Evolutionary conservation across 169 alveolate species (phyloP).

Genomic region (Cryptosporidium sp.): DNA sequence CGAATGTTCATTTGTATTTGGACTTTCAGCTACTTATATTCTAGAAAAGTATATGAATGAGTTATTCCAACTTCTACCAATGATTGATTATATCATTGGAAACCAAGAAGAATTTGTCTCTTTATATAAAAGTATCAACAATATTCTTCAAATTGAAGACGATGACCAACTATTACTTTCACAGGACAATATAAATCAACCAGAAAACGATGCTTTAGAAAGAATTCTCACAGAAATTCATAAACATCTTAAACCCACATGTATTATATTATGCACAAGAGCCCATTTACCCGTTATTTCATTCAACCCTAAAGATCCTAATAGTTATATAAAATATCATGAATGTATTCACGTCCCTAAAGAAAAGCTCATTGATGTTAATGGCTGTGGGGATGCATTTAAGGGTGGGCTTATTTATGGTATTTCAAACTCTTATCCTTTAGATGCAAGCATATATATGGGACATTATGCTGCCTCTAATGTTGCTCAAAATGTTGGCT

Average conservation of each 20-base stretch:
- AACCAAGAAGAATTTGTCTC: conserved; percentile 42
- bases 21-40: conserved; percentile 56
- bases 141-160: neutral
- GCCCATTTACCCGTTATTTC: conserved; percentile 39
- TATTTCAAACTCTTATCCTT: conserved; percentile 40
- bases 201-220: conserved; percentile 5
- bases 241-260: conserved; percentile 42
- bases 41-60: conserved; percentile 29
- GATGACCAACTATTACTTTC: neutral
- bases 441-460: conserved; percentile 62
- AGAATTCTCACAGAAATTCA: conserved; percentile 20
- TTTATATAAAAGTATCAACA: conserved; percentile 16
- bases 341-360: conserved; percentile 57
- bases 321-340: neutral
- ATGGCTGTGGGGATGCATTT: conserved; percentile 75
- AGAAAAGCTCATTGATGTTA: conserved; percentile 52
- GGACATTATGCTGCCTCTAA: conserved; percentile 66
- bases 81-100: conserved; percentile 54
- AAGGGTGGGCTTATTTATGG: conserved; percentile 62
- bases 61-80: conserved; percentile 6
- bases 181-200: neutral
- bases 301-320: neutral
- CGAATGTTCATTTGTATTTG: conserved; percentile 45
- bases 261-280: conserved; percentile 50
- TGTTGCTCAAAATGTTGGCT: conserved; percentile 57